Conservation (phyloP, 495 filamentous ascomycete genomes). For the Cetradonia linearis region DNA sequence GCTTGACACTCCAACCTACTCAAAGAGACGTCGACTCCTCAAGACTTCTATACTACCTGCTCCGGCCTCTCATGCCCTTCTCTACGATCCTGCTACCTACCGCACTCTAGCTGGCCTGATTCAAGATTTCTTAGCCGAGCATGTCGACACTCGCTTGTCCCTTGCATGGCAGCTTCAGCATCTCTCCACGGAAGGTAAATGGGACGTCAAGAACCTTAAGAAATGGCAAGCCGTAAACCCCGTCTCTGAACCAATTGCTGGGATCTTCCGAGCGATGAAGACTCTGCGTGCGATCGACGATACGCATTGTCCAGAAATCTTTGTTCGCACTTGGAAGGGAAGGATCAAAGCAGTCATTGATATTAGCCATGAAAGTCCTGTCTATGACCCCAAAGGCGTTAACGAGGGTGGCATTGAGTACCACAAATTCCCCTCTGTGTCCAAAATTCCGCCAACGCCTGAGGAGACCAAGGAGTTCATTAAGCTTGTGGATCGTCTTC, state of each 20-base stretch:
- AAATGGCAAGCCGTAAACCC: constrained; percentile 78
- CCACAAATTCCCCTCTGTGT: constrained; percentile 81
- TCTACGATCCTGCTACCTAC: constrained; percentile 67
- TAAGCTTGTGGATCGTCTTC: constrained; percentile 61
- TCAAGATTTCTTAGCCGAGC: constrained; percentile 63
- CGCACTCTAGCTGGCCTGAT: constrained; percentile 72
- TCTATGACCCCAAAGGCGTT: constrained; percentile 71
- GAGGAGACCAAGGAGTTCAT: constrained; percentile 73
- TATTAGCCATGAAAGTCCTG: constrained; percentile 77
- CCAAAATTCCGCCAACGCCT: constrained; percentile 74
- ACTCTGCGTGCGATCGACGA: constrained; percentile 81
- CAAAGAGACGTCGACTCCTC: constrained; percentile 41
- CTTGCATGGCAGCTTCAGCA: constrained; percentile 85
- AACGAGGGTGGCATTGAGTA: constrained; percentile 65
- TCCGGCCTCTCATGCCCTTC: constrained; percentile 72
- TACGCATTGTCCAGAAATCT: constrained; percentile 63
- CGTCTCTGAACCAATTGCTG: constrained; percentile 64
- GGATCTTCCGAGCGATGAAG: constrained; percentile 77
- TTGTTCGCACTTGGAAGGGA: constrained; percentile 56
- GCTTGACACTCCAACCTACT: constrained; percentile 1
- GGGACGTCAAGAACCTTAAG: constrained; percentile 92
- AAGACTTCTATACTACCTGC: constrained; percentile 62
- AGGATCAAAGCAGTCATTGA: constrained; percentile 70
- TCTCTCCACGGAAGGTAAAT: constrained; percentile 80
- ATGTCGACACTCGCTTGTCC: constrained; percentile 66